Base-by-base conservation (phyloP, 2,329 filamentous ascomycete species). In the Biscogniauxia sp. region DNA sequence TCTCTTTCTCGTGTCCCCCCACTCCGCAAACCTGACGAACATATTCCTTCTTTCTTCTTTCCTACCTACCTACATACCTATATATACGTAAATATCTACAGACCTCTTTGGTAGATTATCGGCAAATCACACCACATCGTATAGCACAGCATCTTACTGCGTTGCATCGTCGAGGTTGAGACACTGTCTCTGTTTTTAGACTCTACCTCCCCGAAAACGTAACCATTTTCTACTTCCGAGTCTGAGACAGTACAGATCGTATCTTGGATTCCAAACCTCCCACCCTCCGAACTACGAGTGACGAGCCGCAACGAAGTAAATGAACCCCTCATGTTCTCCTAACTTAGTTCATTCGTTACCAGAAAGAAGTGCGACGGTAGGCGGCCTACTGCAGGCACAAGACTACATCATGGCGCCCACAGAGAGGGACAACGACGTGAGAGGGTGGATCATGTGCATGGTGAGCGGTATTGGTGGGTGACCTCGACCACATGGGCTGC, bases 361-460 rank as follows among this genome's bases (percentile, higher is more conserved):
- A 45, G 28, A 45, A 17, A 45, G 37, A 20, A 57, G 54, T 51
- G 54, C 56, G 62, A 68, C 58, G 58, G 61, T 54, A 61, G 58
- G 61, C 45, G 58, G 56, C 54, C 57, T 56, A 53, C 56, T 62
- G 58, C 45, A 64, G 64, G 61, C 55, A 63, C 57, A 64, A 64
- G 64, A 66, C 57, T 67, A 64, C 67, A 72, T 70, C 73, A 82
- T 82, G 78, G 74, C 74, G 57, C 67, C 66, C 59, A 69, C 67
- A 55, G 75, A 70, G 41, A 72, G 90, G 66, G 83, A 87, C 73
- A 95, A 94, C 79, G 94, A 98, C 79, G 89, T 89, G 64, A 87
- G 93, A 65, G 94, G 95, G 70, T 98, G 94, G 94, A 89, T 98
- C 69, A 92, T 98, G 90, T 88, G 84, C 71, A 82, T 93, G 66